Evolutionary conservation across 1,284 basidiomycete genomes (phyloP).

Genomic region (Omphalotus olearius): DNA sequence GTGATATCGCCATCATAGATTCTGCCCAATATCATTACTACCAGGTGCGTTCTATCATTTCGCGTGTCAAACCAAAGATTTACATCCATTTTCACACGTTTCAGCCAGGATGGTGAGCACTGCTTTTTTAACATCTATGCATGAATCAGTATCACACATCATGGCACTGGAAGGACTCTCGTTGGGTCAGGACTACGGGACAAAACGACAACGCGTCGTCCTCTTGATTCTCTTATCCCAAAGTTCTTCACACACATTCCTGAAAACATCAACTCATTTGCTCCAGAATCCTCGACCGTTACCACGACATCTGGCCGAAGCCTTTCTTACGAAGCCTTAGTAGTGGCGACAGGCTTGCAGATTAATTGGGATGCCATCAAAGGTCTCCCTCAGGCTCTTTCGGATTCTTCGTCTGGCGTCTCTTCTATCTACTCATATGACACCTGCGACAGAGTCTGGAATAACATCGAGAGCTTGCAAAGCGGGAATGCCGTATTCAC

Average conservation of each 20-base stretch:
- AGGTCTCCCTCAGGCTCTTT: conserved; percentile 77
- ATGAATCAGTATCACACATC: not conserved
- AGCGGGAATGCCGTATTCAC: conserved; percentile 91
- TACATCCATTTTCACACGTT: conserved; percentile 22
- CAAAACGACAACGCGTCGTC: conserved; percentile 64
- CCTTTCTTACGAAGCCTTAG: conserved; percentile 82
- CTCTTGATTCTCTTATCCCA: conserved; percentile 70
- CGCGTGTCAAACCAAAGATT: conserved; percentile 11
- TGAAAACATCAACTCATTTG: conserved; percentile 74
- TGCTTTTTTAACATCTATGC: not conserved
- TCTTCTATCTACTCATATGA: conserved; percentile 92
- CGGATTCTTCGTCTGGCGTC: conserved; percentile 77
- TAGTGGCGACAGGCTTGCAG: conserved; percentile 88
- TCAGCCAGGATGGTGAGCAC: conserved; percentile 73
- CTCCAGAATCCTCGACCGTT: conserved; percentile 73
- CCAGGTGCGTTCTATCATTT: conserved; percentile 44
- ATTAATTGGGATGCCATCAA: conserved; percentile 79
- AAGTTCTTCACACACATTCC: conserved; percentile 70
- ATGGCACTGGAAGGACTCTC: conserved; percentile 65
- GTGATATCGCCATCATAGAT: conserved; percentile 85
- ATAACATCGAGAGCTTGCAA: conserved; percentile 71
- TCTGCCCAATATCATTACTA: conserved; percentile 74
- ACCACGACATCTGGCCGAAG: conserved; percentile 67
- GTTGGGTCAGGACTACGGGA: conserved; percentile 84
- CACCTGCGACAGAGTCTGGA: conserved; percentile 86